Evolutionary conservation across 2,329 filamentous ascomycete species (phyloP).

Genomic region (Sarocladium oryzae): DNA sequence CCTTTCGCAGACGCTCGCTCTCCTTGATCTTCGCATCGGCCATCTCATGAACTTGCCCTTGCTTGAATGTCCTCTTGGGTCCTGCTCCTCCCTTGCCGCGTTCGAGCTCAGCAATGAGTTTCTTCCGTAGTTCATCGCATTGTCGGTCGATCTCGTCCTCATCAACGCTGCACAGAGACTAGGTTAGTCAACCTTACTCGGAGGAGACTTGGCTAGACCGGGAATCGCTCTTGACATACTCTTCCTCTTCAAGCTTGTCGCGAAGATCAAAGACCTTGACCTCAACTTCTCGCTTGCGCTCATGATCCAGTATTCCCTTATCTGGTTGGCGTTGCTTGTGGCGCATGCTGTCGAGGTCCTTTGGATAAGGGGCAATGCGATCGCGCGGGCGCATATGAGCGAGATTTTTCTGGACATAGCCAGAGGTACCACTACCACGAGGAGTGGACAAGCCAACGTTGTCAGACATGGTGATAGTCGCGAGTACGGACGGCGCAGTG

Average conservation of each 20-base stretch:
- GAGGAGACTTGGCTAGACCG: background rate
- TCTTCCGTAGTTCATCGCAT: slow-evolving; percentile 36
- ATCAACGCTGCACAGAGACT: slow-evolving; percentile 49
- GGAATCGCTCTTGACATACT: slow-evolving; percentile 40
- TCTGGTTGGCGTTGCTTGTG: slow-evolving; percentile 82
- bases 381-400: slow-evolving; percentile 84
- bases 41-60: slow-evolving; percentile 92
- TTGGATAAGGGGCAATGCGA: slow-evolving; percentile 66
- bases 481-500: background rate
- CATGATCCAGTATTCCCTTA: slow-evolving; percentile 88
- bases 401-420: slow-evolving; percentile 94
- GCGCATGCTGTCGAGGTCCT: slow-evolving; percentile 60
- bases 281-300: slow-evolving; percentile 84
- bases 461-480: slow-evolving; percentile 64
- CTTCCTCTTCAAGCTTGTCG: slow-evolving; percentile 87
- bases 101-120: slow-evolving; percentile 28
- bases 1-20: slow-evolving; percentile 79
- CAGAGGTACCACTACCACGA: slow-evolving; percentile 89
- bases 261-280: slow-evolving; percentile 88
- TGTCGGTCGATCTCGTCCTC: slow-evolving; percentile 84
- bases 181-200: slow-evolving; percentile 11
- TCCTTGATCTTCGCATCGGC: slow-evolving; percentile 95
- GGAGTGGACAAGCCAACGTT: slow-evolving; percentile 96
- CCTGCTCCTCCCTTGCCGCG: slow-evolving; percentile 28
- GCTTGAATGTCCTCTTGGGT: slow-evolving; percentile 60